Conservation (phyloP, 805 yeast species). For the Nadsonia fulvescens region DNA sequence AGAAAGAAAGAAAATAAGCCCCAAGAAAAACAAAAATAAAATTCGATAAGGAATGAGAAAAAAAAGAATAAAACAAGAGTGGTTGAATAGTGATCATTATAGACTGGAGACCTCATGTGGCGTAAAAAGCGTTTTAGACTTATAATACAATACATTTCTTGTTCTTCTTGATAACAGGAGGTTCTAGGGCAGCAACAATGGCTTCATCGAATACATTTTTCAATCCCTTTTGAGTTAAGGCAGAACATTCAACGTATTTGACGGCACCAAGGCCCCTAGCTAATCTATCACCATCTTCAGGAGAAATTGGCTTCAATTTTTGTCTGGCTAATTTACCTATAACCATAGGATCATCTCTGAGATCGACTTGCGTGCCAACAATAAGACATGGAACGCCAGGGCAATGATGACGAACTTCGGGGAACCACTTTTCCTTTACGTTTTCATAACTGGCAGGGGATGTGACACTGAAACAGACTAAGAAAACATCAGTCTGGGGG, state of each 20-base stretch:
- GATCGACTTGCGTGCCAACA: slow-evolving; percentile 92
- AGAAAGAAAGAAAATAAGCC: no score
- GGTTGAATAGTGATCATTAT: no score
- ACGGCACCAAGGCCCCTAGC: slow-evolving; percentile 92
- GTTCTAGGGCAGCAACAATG: slow-evolving; percentile 93
- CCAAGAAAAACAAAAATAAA: no score
- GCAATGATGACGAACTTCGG: slow-evolving; percentile 94
- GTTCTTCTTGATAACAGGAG: slow-evolving; percentile 76
- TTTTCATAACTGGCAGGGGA: slow-evolving; percentile 96
- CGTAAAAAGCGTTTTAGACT: no score
- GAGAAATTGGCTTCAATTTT: slow-evolving; percentile 67
- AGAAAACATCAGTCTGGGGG: slow-evolving; percentile 92
- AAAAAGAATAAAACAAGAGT: neutral
- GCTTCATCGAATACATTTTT: slow-evolving; percentile 98
- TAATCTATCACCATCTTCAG: slow-evolving; percentile 78
- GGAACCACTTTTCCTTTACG: slow-evolving; percentile 97
- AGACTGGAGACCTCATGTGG: no score
- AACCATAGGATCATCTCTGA: slow-evolving; percentile 83
- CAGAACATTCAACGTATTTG: slow-evolving; percentile 94
- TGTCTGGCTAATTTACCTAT: slow-evolving; percentile 81
- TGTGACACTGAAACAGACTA: slow-evolving; percentile 90
- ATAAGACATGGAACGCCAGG: slow-evolving; percentile 96
- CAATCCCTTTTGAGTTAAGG: slow-evolving; percentile 89
- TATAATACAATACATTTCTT: slow-evolving; percentile 66
- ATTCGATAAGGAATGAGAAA: no score